A percentile compares a stretch with the other conserved stretches of the same genome.
These are phyloP conservation scores for Metschnikowia cerradonensis DNA, from an alignment of 805 yeast species.

Conservation along the genomic window DNA sequence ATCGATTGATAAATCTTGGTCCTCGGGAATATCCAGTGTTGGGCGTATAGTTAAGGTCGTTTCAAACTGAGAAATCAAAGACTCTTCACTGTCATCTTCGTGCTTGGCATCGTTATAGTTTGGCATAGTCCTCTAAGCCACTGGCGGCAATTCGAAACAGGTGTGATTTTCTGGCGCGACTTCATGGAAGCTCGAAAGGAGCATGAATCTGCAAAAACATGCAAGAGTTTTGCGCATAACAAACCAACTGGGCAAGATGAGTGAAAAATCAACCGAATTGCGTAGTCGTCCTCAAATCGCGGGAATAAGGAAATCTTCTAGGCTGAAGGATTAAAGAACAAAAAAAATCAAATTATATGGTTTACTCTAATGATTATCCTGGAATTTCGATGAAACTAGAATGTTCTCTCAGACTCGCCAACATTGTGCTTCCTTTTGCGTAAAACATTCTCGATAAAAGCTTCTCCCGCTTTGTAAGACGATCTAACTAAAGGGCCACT, in stretches of 20 bases:
- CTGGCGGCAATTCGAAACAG: constrained; percentile 1
- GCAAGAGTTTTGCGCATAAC: constrained; percentile 1
- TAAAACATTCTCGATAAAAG: constrained; percentile 89
- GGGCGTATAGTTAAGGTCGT: constrained; percentile 42
- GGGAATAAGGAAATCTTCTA: not conserved
- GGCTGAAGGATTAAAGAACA: not conserved
- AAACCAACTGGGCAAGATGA: not conserved
- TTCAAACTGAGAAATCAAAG: constrained; percentile 36
- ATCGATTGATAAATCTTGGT: constrained; percentile 37
- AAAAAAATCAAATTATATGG: not conserved
- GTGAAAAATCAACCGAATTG: not conserved
- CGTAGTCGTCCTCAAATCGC: not conserved
- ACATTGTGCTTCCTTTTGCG: constrained; percentile 62
- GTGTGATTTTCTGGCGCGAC: constrained; percentile 2
- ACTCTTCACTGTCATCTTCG: constrained; percentile 16
- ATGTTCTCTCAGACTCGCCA: constrained; percentile 36
- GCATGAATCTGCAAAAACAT: not conserved
- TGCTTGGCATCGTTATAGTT: constrained; percentile 5
- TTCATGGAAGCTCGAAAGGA: constrained; percentile 1
- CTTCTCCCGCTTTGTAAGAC: constrained; percentile 97
- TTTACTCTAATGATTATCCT: not conserved
- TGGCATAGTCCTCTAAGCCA: constrained; percentile 6
- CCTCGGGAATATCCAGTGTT: constrained; percentile 30
- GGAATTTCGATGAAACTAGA: not conserved
- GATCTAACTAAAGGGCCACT: constrained; percentile 96